These are phyloP conservation scores for Raddia guianensis DNA, from an alignment of 176 grass and related monocot genomes.

Conservation along the genomic window DNA sequence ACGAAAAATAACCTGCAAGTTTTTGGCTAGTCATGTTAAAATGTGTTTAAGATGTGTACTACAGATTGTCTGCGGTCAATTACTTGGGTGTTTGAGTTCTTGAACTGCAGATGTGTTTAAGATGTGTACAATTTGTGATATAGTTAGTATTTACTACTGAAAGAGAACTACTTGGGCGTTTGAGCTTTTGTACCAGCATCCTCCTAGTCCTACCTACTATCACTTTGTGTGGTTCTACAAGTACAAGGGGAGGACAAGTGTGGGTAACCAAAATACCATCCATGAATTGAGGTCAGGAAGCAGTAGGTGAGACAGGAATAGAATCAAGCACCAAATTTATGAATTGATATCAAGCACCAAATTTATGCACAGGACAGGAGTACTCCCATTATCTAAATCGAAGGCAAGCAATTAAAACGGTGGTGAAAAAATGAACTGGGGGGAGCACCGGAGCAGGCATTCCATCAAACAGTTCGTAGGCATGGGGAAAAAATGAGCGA, in stretches of 20 bases:
- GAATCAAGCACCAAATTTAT: not conserved
- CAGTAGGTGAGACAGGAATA: not conserved
- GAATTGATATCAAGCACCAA: not conserved
- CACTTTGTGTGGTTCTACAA: not conserved
- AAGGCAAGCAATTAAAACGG: not conserved
- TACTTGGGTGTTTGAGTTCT: no score
- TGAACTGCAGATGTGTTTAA: not conserved
- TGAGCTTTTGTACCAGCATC: not conserved
- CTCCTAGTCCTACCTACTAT: not conserved
- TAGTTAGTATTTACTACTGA: not conserved
- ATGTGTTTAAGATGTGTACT: not conserved
- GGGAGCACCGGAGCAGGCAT: conserved; percentile 1
- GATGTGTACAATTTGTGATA: not conserved
- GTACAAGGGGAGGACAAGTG: not conserved
- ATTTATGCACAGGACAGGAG: not conserved
- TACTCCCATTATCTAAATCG: no score
- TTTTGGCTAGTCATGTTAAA: not conserved
- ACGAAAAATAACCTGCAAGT: not conserved
- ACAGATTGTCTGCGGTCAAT: not conserved
- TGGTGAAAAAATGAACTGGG: not conserved
- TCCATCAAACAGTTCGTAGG: conserved; percentile 23
- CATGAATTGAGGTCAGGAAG: not conserved
- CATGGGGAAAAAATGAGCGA: not conserved
- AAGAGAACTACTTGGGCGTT: not conserved
- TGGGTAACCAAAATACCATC: not conserved